phyloP scores from a whole-genome alignment of 2,329 filamentous ascomycete species.

The Elsinoe ampelina region DNA sequence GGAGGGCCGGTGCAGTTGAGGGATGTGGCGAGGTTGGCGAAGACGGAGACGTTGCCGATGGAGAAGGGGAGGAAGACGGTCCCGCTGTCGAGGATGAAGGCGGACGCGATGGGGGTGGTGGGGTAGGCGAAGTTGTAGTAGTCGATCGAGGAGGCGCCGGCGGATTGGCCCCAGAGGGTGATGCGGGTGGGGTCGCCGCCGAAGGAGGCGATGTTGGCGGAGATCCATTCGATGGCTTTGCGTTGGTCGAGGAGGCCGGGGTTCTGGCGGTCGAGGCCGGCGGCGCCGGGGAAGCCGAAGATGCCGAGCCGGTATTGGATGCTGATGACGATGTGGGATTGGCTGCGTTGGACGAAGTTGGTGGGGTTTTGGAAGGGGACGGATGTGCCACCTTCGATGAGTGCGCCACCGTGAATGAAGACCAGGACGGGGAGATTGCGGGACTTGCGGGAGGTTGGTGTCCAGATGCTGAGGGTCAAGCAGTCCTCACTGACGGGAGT shows the following conservation, averaged over 20 bases:
- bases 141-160: conserved; percentile 24
- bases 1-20: conserved; percentile 15
- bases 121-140: conserved; percentile 34
- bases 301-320: conserved; percentile 45
- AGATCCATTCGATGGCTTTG: conserved; percentile 32
- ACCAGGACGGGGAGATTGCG: conserved; percentile 38
- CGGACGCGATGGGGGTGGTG: conserved; percentile 30
- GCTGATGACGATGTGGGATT: neutral
- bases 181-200: conserved; percentile 29
- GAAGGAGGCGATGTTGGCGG: conserved; percentile 29
- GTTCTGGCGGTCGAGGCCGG: conserved; percentile 42
- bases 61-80: conserved; percentile 36
- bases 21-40: conserved; percentile 23
- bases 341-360: conserved; percentile 30
- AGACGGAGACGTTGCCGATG: conserved; percentile 22
- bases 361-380: neutral
- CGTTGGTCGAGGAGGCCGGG: conserved; percentile 33
- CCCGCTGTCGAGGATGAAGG: conserved; percentile 31
- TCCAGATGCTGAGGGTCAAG: conserved; percentile 32
- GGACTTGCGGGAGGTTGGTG: conserved; percentile 24
- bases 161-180: conserved; percentile 33
- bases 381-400: conserved; percentile 28
- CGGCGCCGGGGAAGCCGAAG: conserved; percentile 50
- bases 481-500: conserved; percentile 23
- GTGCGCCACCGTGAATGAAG: conserved; percentile 39